Evolutionary conservation across 768 basidiomycete genomes (phyloP).

Genomic region (Russula olivacea): DNA sequence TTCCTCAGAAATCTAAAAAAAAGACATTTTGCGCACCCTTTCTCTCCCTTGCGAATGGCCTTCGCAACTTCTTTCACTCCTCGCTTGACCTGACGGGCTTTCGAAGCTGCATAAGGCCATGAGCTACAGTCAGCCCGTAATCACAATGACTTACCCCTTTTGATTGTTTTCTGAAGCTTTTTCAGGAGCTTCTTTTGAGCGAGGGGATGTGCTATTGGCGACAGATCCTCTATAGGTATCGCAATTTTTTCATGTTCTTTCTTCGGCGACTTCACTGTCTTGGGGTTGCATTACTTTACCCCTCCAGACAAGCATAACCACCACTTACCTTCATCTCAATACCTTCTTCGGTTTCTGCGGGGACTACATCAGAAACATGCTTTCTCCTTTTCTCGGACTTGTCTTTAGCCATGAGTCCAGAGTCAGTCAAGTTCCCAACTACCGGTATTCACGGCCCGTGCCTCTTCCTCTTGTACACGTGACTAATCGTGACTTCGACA

Average conservation of each 20-base stretch:
- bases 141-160: slow-evolving; percentile 57
- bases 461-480: neutral
- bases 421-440: neutral
- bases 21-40: slow-evolving; percentile 56
- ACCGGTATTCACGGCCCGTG: neutral
- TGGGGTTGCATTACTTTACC: slow-evolving; percentile 8
- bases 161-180: slow-evolving; percentile 91
- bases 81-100: slow-evolving; percentile 90
- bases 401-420: slow-evolving; percentile 53
- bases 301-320: slow-evolving; percentile 12
- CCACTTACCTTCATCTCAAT: slow-evolving; percentile 43
- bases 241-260: slow-evolving; percentile 59
- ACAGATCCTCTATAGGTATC: slow-evolving; percentile 74
- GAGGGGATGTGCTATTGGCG: slow-evolving; percentile 90
- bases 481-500: neutral
- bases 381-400: slow-evolving; percentile 74
- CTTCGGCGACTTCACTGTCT: slow-evolving; percentile 27
- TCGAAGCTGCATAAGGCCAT: slow-evolving; percentile 58
- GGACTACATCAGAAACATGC: slow-evolving; percentile 26
- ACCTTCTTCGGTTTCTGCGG: slow-evolving; percentile 43
- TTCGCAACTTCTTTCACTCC: slow-evolving; percentile 99
- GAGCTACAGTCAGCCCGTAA: neutral
- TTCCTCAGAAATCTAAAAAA: neutral
- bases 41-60: slow-evolving; percentile 94
- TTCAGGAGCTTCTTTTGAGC: slow-evolving; percentile 91